These are phyloP conservation scores for Cytospora piceicola DNA, from an alignment of 2,329 filamentous ascomycete genomes.

Conservation along the genomic window DNA sequence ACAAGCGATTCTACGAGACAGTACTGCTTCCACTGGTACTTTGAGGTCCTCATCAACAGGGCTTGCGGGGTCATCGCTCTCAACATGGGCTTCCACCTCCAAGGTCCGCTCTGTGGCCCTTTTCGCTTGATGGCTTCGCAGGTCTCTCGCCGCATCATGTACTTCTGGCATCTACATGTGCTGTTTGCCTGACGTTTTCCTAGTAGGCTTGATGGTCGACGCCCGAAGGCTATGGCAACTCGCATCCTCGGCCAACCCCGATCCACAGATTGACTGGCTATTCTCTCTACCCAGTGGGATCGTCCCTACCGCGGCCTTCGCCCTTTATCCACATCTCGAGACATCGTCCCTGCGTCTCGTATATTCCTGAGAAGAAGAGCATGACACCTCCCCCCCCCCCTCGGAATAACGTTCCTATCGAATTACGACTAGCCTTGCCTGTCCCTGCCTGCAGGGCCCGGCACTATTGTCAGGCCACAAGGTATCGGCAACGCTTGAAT, in stretches of 20 bases:
- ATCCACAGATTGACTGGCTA: no score
- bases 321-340: neutral
- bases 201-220: no score
- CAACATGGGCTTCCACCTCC: neutral
- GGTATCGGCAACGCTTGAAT: neutral
- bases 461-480: neutral
- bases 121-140: neutral
- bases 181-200: constrained; percentile 1
- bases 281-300: neutral
- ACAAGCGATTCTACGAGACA: neutral
- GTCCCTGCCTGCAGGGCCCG: neutral
- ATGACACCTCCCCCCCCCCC: no score
- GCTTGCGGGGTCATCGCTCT: neutral
- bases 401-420: neutral
- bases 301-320: neutral
- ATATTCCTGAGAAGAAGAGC: neutral
- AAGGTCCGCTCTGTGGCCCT: neutral
- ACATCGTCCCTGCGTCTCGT: neutral
- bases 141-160: neutral
- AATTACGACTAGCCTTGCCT: neutral
- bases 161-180: neutral
- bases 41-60: neutral
- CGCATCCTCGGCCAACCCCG: neutral
- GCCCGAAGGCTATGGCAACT: neutral
- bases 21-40: neutral